A percentile compares a stretch with the other conserved stretches of the same genome.
phyloP scores from a whole-genome alignment of 306 rosid genomes.

The Urtica urens region DNA sequence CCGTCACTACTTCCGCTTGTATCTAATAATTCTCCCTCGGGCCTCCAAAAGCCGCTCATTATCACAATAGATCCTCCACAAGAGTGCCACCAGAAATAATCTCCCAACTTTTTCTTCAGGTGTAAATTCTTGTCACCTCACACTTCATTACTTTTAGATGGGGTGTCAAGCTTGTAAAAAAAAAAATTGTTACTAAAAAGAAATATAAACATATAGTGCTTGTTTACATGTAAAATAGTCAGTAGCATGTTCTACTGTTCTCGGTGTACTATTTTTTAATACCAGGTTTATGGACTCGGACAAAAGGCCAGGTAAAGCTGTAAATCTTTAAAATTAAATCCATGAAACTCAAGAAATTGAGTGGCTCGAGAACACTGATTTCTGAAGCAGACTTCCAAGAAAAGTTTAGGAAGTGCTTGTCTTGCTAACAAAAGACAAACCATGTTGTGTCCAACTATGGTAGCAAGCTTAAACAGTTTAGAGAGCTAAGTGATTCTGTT shows the following conservation, averaged over 20 bases:
- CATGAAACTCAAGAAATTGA: too few species aligned
- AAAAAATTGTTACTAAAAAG: neutral
- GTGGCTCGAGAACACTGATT: too few species aligned
- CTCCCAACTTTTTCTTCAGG: neutral
- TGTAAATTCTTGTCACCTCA: slow-evolving; percentile 11
- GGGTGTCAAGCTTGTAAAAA: neutral
- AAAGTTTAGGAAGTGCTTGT: too few species aligned
- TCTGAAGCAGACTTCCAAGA: too few species aligned
- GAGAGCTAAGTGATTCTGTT: too few species aligned
- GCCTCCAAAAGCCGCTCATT: slow-evolving; percentile 21
- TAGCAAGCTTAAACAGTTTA: too few species aligned
- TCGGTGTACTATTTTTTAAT: neutral
- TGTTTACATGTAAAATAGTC: neutral
- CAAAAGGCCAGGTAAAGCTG: too few species aligned
- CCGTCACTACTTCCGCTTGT: slow-evolving; percentile 18
- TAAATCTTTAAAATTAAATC: too few species aligned
- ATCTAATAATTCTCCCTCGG: slow-evolving; percentile 1
- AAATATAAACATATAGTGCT: neutral
- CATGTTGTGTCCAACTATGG: too few species aligned
- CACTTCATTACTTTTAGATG: slow-evolving; percentile 1
- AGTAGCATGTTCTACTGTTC: neutral
- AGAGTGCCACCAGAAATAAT: slow-evolving; percentile 18
- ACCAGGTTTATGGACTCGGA: too few species aligned
- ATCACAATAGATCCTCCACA: slow-evolving; percentile 19
- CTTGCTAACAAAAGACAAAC: too few species aligned